Evolutionary conservation across 192 early-diverging fungal genomes (phyloP).

Genomic region (Powellomyces hirtus): DNA sequence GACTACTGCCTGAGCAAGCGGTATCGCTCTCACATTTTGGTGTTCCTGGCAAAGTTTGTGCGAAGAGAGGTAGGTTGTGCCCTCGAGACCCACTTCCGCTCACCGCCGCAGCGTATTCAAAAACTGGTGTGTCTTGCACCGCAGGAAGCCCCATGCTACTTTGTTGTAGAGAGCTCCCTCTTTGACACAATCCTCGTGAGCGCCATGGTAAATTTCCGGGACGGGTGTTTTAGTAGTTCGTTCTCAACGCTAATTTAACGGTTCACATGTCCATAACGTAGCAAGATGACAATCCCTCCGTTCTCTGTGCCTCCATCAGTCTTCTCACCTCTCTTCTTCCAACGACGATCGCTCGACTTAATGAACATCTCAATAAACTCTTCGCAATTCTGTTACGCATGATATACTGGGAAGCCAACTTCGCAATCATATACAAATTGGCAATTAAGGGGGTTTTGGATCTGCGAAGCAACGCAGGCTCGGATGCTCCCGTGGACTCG

Average conservation of each 20-base stretch:
- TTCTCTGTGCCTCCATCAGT: slow-evolving; percentile 6
- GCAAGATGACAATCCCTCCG: slow-evolving; percentile 16
- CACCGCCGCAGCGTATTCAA: no score
- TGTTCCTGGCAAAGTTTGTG: slow-evolving; percentile 10
- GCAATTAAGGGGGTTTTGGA: not conserved
- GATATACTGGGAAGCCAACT: slow-evolving; percentile 18
- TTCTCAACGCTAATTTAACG: no score
- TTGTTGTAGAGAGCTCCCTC: slow-evolving; percentile 9
- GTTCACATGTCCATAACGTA: no score
- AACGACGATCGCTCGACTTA: not conserved
- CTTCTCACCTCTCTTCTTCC: slow-evolving; percentile 13
- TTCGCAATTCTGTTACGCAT: slow-evolving; percentile 8
- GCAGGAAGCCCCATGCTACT: slow-evolving; percentile 21
- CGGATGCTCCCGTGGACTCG: not conserved
- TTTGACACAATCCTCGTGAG: slow-evolving; percentile 22
- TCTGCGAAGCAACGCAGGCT: not conserved
- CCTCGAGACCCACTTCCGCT: not conserved
- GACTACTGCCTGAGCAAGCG: not conserved
- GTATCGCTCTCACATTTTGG: slow-evolving; percentile 13
- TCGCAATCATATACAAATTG: not conserved
- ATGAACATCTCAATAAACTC: slow-evolving; percentile 2
- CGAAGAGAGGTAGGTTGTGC: not conserved
- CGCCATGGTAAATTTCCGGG: no score
- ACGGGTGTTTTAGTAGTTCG: not conserved
- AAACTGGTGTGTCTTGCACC: not conserved